These are phyloP conservation scores for Backusella tarrabulga DNA, from an alignment of 192 early-diverging fungal genomes.

Conservation along the genomic window DNA sequence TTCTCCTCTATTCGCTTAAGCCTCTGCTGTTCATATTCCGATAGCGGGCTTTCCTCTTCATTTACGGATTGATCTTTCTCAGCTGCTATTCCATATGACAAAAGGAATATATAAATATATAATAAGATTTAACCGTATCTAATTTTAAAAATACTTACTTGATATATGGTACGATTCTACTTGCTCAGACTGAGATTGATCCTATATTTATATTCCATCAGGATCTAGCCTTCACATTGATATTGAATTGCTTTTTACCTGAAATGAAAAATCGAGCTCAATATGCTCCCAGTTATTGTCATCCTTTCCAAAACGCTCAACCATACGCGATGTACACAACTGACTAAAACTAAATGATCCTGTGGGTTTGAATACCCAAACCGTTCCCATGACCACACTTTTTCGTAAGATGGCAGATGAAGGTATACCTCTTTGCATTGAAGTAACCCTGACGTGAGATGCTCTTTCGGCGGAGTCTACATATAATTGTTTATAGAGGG, in stretches of 20 bases:
- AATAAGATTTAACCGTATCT: not conserved
- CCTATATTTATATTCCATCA: not conserved
- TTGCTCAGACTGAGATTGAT: not conserved
- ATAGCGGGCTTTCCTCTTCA: conserved; percentile 40
- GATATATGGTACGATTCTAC: not conserved
- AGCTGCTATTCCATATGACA: not conserved
- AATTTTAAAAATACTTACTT: not conserved
- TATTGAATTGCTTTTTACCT: conserved; percentile 2
- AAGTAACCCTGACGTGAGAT: conserved; percentile 14
- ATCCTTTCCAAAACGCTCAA: conserved; percentile 87
- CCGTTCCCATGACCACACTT: conserved; percentile 89
- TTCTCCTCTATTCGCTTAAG: conserved; percentile 61
- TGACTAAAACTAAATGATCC: conserved; percentile 57
- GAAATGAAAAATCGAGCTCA: conserved; percentile 46
- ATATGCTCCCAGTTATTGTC: conserved; percentile 79
- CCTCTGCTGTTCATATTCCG: conserved; percentile 58
- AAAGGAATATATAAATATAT: not conserved
- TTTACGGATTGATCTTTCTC: not conserved
- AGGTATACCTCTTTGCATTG: conserved; percentile 60
- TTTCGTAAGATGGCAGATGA: conserved; percentile 75
- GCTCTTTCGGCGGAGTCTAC: not conserved
- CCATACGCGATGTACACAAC: conserved; percentile 79
- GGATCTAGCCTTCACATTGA: not conserved
- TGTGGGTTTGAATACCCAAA: conserved; percentile 81
- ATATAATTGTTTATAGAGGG: not conserved